These are phyloP conservation scores for Aspergillus sparsus DNA, from an alignment of 495 filamentous ascomycete genomes.

Conservation along the genomic window DNA sequence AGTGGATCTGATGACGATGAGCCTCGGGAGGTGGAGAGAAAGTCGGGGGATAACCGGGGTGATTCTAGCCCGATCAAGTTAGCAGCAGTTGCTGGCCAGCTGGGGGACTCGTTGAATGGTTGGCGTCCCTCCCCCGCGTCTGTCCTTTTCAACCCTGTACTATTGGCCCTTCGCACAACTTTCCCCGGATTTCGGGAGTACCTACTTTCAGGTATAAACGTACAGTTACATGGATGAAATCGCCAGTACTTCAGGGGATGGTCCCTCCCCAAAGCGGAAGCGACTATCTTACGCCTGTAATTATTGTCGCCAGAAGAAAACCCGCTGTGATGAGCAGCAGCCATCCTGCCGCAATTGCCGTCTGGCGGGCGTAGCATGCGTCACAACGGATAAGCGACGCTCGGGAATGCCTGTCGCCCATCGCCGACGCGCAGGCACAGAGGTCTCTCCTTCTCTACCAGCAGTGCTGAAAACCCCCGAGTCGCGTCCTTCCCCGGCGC, in stretches of 20 bases:
- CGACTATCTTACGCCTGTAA: conserved; percentile 9
- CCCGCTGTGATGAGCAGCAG: conserved; percentile 8
- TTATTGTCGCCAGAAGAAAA: conserved; percentile 12
- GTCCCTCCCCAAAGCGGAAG: conserved; percentile 4
- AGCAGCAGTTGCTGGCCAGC: too few relatives aligned
- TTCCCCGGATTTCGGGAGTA: too few relatives aligned
- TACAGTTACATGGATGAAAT: not conserved
- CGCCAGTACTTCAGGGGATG: not conserved
- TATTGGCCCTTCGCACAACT: too few relatives aligned
- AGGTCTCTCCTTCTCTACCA: not conserved
- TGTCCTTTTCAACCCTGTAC: too few relatives aligned
- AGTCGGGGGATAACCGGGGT: not conserved
- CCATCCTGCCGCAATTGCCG: conserved; percentile 13
- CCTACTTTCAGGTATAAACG: too few relatives aligned
- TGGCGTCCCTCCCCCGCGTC: too few relatives aligned
- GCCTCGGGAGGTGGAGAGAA: not conserved
- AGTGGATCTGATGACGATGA: not conserved
- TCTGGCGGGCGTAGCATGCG: conserved; percentile 8
- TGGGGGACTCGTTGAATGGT: too few relatives aligned
- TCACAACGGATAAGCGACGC: conserved; percentile 11
- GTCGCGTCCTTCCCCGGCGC: not conserved
- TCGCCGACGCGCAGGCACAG: not conserved
- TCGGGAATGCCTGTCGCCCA: not conserved
- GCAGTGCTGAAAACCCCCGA: not conserved
- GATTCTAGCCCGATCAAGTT: too few relatives aligned